Base-by-base conservation (phyloP, 805 yeast species). In the Yarrowia divulgata region DNA sequence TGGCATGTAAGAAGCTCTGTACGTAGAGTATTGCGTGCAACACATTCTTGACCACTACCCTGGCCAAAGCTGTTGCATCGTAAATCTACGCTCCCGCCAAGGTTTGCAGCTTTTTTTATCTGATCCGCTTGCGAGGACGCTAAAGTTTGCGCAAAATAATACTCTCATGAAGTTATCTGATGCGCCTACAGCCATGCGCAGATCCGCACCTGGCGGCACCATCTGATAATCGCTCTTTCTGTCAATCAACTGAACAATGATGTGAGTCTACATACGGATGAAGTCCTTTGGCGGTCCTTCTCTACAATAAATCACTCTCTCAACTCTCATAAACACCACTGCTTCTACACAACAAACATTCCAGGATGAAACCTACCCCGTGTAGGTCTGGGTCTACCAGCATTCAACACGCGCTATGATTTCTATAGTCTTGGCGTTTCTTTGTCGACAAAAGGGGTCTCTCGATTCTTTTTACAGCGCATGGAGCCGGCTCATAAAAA, bases 361-460 rank as follows among this genome's bases (percentile, higher is more conserved):
- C 58, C 60, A 54, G 60, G 40, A 54, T 18, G 13, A 19, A 54
- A 54, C 60, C 60, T 54, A 54, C 60, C 2, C 13, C 10, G 58
- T 35, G 58, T 54, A 54, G 32, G 32, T 54, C 45, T 37, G 60
- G 18, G 45, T 19, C 43, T 23, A 54, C 45, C n/a, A 39, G 40
- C 37, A 8, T 18, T 10, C 49, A 23, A 23, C 29, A 12, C 55
- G 12, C 37, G 10, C 40, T 50, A 23, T 18, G 29, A 12, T n/a
- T 52, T 35, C 16, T 35, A 37, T 19, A 37, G 42, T 6, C 58
- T 52, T 52, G 58, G 58, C 58, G 37, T 45, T 39, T 19, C 49
- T 45, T 45, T 45, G 49, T 45, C 5, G 14, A 7, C 29, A 1
- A 10, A 45, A 19, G 32, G 10, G 49, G 16, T 23, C 46, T 18